Evolutionary conservation across 768 basidiomycete genomes (phyloP), one percentile per base, ranked within the genome.

Genomic region (Kwoniella heveanensis): DNA sequence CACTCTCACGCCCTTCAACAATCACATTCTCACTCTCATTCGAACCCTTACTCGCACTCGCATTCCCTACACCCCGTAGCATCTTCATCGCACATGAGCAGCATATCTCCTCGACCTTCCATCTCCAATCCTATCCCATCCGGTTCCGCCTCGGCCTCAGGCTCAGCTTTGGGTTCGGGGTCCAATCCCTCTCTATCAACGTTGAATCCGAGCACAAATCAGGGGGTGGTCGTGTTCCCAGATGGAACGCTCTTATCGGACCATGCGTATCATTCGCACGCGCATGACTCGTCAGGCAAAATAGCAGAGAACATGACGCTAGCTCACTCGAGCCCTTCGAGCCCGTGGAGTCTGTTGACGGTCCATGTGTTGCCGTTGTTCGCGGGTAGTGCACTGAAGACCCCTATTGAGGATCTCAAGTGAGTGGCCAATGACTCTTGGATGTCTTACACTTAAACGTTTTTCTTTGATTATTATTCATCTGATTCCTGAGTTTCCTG

Each of bases 331-430:
- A 68, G 68, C 65, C 77, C 78, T 0, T 72, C 52, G 55, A 71
- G 68, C n/a, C 90, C 92, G 12, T 95, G 92, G 92, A 86, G 86
- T 53, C 82, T 86, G 24, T 81, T 97, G 22, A 90, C 93, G 78
- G 87, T 94, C 30, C 87, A 91, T 76, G 88, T 96, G 32, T 82
- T 97, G 2, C 93, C 93, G 1, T 80, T 95, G 3, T 97, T 97
- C 83, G 94, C 94, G 55, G 90, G 92, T 36, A 90, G 93, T 73
- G 88, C 89, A 2, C 83, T 97, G 21, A 85, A 88, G 64, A 85
- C 89, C 55, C 88, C 92, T 24, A 92, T 97, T 72, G 93, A 96
- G 82, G 91, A 93, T 71, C 83, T 97, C 36, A 97, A 97, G 78
- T 79, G 54, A 58, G 78, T 71, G 32, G 6, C 21, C 17, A 21